A percentile compares a stretch with the other conserved stretches of the same genome.
These are phyloP conservation scores for Spathaspora passalidarum DNA, from an alignment of 805 yeast species.

Conservation along the genomic window DNA sequence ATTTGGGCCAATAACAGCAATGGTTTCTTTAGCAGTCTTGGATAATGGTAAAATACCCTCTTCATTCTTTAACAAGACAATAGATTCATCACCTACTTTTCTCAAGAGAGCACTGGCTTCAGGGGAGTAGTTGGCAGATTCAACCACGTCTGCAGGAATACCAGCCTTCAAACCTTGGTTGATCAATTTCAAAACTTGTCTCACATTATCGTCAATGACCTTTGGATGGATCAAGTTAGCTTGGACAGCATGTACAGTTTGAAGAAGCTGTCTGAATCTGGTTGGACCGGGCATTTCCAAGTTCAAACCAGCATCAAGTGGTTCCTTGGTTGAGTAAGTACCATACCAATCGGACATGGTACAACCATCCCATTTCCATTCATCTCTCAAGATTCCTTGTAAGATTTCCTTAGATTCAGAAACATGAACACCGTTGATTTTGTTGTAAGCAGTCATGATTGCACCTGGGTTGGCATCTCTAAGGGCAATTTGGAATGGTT, in stretches of 20 bases:
- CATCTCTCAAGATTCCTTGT: conserved; percentile 46
- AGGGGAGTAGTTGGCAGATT: conserved; percentile 41
- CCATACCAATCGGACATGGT: conserved; percentile 69
- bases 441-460: conserved; percentile 63
- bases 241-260: conserved; percentile 40
- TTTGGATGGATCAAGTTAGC: conserved; percentile 39
- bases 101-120: conserved; percentile 44
- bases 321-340: conserved; percentile 43
- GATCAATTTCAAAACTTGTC: conserved; percentile 47
- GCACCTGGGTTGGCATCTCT: conserved; percentile 50
- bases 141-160: conserved; percentile 35
- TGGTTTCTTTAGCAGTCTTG: conserved; percentile 17
- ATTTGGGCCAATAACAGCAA: conserved; percentile 60
- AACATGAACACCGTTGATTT: conserved; percentile 58
- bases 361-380: conserved; percentile 57
- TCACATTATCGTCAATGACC: conserved; percentile 46
- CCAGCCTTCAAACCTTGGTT: conserved; percentile 41
- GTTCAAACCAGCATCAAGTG: conserved; percentile 56
- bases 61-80: conserved; percentile 58
- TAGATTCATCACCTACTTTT: conserved; percentile 48
- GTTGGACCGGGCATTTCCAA: conserved; percentile 69
- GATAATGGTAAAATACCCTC: conserved; percentile 44
- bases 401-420: conserved; percentile 45
- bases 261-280: conserved; percentile 39
- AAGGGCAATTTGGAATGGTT: conserved; percentile 61